A percentile compares a stretch with the other conserved stretches of the same genome.
Evolutionary conservation across 148 eudicot species (phyloP).

Genomic region (Pouteria glomerata): DNA sequence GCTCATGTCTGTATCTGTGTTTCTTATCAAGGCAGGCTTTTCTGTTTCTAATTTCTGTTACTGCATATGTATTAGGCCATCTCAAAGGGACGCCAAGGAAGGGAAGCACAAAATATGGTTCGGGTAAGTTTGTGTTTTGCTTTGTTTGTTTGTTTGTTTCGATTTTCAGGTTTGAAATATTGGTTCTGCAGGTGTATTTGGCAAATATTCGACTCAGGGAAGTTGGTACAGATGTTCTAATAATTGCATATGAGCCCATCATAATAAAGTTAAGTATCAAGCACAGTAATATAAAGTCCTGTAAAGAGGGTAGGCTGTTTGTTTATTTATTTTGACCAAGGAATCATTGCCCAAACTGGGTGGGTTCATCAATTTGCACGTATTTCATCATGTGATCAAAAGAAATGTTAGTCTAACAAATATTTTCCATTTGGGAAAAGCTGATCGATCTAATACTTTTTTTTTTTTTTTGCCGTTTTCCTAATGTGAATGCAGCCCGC

Average conservation of each 20-base stretch:
- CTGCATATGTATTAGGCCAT: slow-evolving; percentile 50
- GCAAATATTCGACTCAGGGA: slow-evolving; percentile 89
- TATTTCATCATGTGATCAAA: too few species aligned
- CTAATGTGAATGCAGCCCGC: slow-evolving; percentile 48
- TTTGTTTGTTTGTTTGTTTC: neutral
- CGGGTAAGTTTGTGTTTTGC: slow-evolving; percentile 30
- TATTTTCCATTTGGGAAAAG: neutral
- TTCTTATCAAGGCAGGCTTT: too few species aligned
- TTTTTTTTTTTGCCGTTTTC: neutral
- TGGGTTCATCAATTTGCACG: neutral
- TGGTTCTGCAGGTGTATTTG: slow-evolving; percentile 62
- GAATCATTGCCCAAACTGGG: neutral
- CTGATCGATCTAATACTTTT: too few species aligned
- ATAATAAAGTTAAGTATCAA: slow-evolving; percentile 61
- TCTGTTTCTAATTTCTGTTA: neutral
- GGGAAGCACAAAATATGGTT: slow-evolving; percentile 74
- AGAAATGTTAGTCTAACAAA: neutral
- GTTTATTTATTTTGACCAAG: neutral
- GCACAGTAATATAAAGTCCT: neutral
- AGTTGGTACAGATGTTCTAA: slow-evolving; percentile 75
- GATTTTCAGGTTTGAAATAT: neutral
- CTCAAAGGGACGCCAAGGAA: slow-evolving; percentile 93
- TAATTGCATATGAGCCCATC: slow-evolving; percentile 82
- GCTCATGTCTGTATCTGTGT: too few species aligned
- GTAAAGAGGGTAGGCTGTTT: too few species aligned